Percentiles rank a stretch among this genome's conserved stretches.
Conservation (phyloP, 208 protist species). For the Kentomonas sorsogonicus region DNA sequence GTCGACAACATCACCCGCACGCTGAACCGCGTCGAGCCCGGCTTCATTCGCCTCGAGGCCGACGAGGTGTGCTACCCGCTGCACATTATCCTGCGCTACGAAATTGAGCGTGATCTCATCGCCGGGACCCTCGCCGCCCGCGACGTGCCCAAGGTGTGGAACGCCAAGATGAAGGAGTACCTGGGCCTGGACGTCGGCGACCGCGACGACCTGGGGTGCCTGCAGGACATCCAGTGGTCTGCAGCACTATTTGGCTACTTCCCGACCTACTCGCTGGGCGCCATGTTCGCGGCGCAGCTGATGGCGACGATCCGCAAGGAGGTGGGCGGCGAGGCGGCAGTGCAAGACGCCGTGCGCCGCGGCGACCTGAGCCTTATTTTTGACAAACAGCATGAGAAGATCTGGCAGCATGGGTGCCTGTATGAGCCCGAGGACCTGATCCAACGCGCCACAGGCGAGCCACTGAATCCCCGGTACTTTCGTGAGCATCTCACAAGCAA, state of each 20-base stretch:
- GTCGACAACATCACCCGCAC: constrained; percentile 52
- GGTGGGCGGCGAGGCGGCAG: constrained; percentile 24
- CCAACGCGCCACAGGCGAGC: constrained; percentile 56
- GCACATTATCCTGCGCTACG: constrained; percentile 79
- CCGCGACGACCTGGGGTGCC: constrained; percentile 54
- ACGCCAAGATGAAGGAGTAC: constrained; percentile 80
- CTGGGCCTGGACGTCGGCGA: constrained; percentile 59
- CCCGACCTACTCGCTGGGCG: constrained; percentile 75
- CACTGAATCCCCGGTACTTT: constrained; percentile 66
- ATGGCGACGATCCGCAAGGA: constrained; percentile 44
- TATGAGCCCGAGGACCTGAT: constrained; percentile 63
- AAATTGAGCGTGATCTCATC: constrained; percentile 74
- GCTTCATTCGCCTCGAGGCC: constrained; percentile 62
- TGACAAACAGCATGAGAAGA: constrained; percentile 44
- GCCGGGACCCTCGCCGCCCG: constrained; percentile 54
- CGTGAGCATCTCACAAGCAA: constrained; percentile 54
- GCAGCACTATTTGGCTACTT: constrained; percentile 72
- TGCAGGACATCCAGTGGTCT: constrained; percentile 87
- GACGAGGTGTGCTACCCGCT: constrained; percentile 86
- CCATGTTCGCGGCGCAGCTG: constrained; percentile 68
- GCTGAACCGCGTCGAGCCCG: constrained; percentile 42
- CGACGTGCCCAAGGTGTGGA: constrained; percentile 70
- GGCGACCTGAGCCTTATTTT: constrained; percentile 48
- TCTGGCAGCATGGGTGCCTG: constrained; percentile 38
- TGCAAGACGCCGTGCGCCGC: constrained; percentile 31